A percentile compares a stretch with the other conserved stretches of the same genome.
These are phyloP conservation scores for Clonostachys rhizophaga DNA, from an alignment of 2,329 filamentous ascomycete species.

Conservation along the genomic window DNA sequence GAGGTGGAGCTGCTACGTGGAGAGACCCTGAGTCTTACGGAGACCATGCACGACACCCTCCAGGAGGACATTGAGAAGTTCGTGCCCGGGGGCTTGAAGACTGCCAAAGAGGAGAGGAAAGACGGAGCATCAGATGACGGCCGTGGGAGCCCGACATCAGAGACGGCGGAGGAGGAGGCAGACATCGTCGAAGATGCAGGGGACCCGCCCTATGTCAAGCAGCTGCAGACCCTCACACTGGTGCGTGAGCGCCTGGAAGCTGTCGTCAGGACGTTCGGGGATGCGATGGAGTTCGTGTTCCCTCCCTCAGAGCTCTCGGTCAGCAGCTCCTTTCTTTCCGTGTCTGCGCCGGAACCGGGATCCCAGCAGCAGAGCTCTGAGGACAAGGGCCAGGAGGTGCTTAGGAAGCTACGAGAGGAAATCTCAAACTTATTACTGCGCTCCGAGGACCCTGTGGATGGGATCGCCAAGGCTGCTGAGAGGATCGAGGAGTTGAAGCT, in stretches of 20 bases:
- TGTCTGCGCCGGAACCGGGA: conserved; percentile 77
- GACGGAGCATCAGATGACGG: conserved; percentile 1
- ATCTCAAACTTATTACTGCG: conserved; percentile 61
- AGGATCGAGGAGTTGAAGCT: conserved; percentile 75
- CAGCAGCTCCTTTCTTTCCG: conserved; percentile 80
- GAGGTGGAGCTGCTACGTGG: conserved; percentile 92
- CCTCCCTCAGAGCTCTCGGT: conserved; percentile 84
- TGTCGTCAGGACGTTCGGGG: conserved; percentile 87
- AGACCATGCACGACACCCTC: conserved; percentile 70
- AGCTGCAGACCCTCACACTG: conserved; percentile 76
- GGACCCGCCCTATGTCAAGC: conserved; percentile 67
- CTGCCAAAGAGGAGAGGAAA: conserved; percentile 16
- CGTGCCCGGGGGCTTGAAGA: conserved; percentile 47
- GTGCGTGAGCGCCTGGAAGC: conserved; percentile 82
- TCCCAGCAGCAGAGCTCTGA: conserved; percentile 64
- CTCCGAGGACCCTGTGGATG: conserved; percentile 53
- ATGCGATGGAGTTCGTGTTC: conserved; percentile 93
- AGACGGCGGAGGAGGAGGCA: conserved; percentile 2
- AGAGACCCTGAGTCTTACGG: conserved; percentile 75
- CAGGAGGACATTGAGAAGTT: conserved; percentile 70
- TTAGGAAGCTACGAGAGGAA: conserved; percentile 65
- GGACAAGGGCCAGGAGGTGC: conserved; percentile 81
- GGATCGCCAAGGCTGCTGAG: conserved; percentile 68
- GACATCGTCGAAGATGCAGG: conserved; percentile 6
- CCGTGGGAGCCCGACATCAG: conserved; percentile 4